These are phyloP conservation scores for Anisodus acutangulus DNA, from an alignment of 257 asterid genomes.

Conservation along the genomic window DNA sequence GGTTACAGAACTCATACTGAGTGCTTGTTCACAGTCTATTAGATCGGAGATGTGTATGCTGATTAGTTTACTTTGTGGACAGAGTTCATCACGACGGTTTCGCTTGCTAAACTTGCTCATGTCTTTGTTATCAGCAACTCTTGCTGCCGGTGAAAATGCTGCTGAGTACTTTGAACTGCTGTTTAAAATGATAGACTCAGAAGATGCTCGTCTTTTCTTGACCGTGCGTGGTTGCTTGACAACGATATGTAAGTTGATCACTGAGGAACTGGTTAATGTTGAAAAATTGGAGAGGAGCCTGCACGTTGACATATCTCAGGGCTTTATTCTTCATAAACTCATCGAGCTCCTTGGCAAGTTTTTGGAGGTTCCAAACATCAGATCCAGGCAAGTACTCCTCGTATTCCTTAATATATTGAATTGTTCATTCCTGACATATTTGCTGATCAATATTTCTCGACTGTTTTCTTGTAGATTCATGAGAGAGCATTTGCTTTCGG, in stretches of 20 bases:
- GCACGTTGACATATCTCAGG: slow-evolving; percentile 96
- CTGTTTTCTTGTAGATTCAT: slow-evolving; percentile 72
- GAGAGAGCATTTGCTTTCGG: slow-evolving; percentile 83
- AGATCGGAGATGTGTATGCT: slow-evolving; percentile 98
- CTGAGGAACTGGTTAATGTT: slow-evolving; percentile 75
- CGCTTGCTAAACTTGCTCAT: slow-evolving; percentile 83
- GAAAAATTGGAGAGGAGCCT: slow-evolving; percentile 98
- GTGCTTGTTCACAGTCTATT: slow-evolving; percentile 98
- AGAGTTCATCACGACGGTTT: slow-evolving; percentile 82
- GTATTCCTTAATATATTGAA: not conserved
- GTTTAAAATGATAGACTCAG: slow-evolving; percentile 90
- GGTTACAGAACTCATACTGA: slow-evolving; percentile 97
- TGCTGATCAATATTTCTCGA: slow-evolving; percentile 20
- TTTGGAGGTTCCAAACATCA: slow-evolving; percentile 91
- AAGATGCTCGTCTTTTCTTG: slow-evolving; percentile 91
- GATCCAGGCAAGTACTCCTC: slow-evolving; percentile 69
- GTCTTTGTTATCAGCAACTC: slow-evolving; percentile 92
- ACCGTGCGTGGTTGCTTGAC: slow-evolving; percentile 86
- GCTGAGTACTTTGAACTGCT: slow-evolving; percentile 96
- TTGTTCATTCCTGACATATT: slow-evolving; percentile 27
- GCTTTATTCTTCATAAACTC: slow-evolving; percentile 96
- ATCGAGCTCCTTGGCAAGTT: slow-evolving; percentile 97
- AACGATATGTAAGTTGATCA: slow-evolving; percentile 80
- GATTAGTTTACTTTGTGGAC: slow-evolving; percentile 89
- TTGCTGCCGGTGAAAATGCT: slow-evolving; percentile 94